These are phyloP conservation scores for Dioscorea dumetorum DNA, from an alignment of 106 monocot species.

Conservation along the genomic window DNA sequence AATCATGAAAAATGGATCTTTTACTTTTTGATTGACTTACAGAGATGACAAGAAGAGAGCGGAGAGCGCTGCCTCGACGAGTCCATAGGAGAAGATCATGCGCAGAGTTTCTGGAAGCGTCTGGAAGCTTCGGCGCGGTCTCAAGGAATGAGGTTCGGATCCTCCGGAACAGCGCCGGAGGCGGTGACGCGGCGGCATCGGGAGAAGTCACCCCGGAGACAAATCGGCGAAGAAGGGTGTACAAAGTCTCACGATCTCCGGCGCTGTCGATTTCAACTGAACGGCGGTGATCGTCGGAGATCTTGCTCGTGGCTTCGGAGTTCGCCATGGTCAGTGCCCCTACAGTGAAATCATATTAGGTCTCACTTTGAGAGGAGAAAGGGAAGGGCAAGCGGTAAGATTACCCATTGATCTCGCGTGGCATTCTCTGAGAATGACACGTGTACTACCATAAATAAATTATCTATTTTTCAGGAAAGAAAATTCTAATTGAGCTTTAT, in stretches of 20 bases:
- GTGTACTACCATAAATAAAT: too few relatives aligned
- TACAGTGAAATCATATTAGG: too few relatives aligned
- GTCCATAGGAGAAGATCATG: conserved; percentile 57
- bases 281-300: conserved; percentile 7
- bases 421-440: too few relatives aligned
- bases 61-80: conserved; percentile 55
- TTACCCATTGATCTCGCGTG: too few relatives aligned
- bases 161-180: conserved; percentile 31
- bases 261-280: conserved; percentile 35
- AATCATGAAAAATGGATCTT: too few relatives aligned
- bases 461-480: too few relatives aligned
- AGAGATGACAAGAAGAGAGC: conserved; percentile 69
- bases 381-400: too few relatives aligned
- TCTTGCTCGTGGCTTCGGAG: neutral
- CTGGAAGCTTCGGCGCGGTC: conserved; percentile 42
- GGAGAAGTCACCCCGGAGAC: conserved; percentile 28
- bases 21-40: conserved; percentile 21
- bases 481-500: too few relatives aligned
- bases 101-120: conserved; percentile 65
- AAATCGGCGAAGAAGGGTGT: conserved; percentile 40
- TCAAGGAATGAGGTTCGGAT: conserved; percentile 31
- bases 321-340: too few relatives aligned
- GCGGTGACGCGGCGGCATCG: conserved; percentile 6
- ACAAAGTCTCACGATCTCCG: conserved; percentile 35
- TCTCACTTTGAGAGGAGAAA: too few relatives aligned